Base-by-base conservation (phyloP, 495 filamentous ascomycete genomes). In the Neurospora cerealis region DNA sequence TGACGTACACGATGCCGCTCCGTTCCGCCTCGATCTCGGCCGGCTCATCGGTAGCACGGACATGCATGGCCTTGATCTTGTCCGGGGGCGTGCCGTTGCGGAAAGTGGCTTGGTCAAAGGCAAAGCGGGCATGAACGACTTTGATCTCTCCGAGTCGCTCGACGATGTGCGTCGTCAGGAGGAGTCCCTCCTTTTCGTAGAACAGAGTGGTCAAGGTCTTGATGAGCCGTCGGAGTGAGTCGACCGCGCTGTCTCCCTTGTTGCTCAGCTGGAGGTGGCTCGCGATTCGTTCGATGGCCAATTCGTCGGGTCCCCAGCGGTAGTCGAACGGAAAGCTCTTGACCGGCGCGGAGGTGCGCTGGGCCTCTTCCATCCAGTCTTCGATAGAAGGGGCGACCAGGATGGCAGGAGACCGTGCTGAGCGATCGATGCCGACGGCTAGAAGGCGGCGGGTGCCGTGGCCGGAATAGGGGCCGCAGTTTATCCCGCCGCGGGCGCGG, bases 101-200 rank as follows among this genome's bases (percentile, higher is more conserved):
- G 78, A 88, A 91, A 10, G 92, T 92, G 7, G 93, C 93, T 81
- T 95, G 92, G 80, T 96, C 93, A 81, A 95, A 94, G 40, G 87
- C 87, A 77, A 93, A 90, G 5, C 80, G 82, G 3, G 79, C 76
- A 48, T 83, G 79, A 34, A 83, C 82, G 19, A 91, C 84, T 69
- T 85, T 85, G 9, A 88, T 69, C 4, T 74, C 76, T 19, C 84
- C 83, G n/a, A 82, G 72, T 2, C 80, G 72, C 1, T 84, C 80
- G 19, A 83, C 79, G 11, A 88, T 75, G 19, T 81, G 81, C 5
- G 85, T 88, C 69, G 88, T 85, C 5, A 92, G 79, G 2, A 88
- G 81, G 75, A 91, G 89, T 0, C 90, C 93, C 79, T 95, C 93
- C 73, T 90, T 91, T 40, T 87, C 82, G 71, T 83, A 87, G 84